Evolutionary conservation across 1,284 basidiomycete genomes (phyloP), one percentile per base, ranked within the genome.

Genomic region (Ganoderma boninense): DNA sequence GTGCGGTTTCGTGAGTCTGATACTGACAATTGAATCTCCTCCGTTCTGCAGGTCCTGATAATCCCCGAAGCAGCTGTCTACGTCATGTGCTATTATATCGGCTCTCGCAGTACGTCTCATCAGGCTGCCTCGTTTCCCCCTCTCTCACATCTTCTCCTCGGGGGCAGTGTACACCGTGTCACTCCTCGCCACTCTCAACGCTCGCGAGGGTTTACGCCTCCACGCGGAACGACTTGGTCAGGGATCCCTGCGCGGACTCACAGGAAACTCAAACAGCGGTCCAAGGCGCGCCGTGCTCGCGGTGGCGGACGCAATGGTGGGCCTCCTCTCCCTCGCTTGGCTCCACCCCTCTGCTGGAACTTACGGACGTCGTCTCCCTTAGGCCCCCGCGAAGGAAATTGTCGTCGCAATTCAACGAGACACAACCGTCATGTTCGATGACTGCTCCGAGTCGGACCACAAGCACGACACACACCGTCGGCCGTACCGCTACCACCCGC

Each of bases 1-100:
- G 2, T 40, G 7, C 32, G 1, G 20, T n/a, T n/a, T 52, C 20
- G 46, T 6, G 11, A 16, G 2, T 1, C 38, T 38, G 20, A 6
- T 43, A 4, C 38, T 38, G 20, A 8, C 43, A 4, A 26, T 4
- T 26, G 18, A 62, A 13, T 23, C 35, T 5, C 13, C 23, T 42
- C 38, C 11, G 5, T 6, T 44, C n/a, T 23, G 3, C 62, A 72
- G 71, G 71, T 72, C 20, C 46, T 69, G 23, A 56, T 66, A 16
- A 57, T 67, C 18, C 71, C 71, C 18, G 40, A 49, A 10, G 64
- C 64, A 40, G 57, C 71, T 1, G 46, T 69, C n/a, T 72, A 72
- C 61, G 66, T 72, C 54, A 66, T 72, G 68, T 72, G 67, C 54
- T 72, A 72, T 54, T 72, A 72, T 68, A 70, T 70, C 56, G 71